Conservation (phyloP, 805 yeast genomes). For the Nakazawaea holstii region DNA sequence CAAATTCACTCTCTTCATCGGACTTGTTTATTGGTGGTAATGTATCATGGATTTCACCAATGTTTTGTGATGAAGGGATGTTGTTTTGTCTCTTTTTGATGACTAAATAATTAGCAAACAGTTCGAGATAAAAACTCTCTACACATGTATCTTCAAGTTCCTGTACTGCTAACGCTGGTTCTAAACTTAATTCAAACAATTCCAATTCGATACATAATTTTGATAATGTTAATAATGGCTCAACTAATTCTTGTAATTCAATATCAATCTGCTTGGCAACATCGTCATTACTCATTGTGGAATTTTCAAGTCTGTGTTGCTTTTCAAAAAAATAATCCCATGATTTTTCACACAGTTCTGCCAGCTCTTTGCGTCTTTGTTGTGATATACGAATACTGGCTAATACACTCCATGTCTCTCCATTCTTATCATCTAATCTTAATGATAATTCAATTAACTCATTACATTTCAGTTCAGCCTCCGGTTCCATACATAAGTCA, state of each 20-base stretch:
- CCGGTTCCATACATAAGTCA: conserved; percentile 88
- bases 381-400: conserved; percentile 91
- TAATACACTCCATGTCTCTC: conserved; percentile 77
- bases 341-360: conserved; percentile 55
- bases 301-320: conserved; percentile 42
- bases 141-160: conserved; percentile 81
- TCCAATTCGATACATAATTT: conserved; percentile 78
- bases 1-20: conserved; percentile 24
- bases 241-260: conserved; percentile 63
- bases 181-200: conserved; percentile 56
- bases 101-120: conserved; percentile 58
- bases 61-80: conserved; percentile 12
- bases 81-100: conserved; percentile 30
- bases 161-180: conserved; percentile 60
- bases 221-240: conserved; percentile 67
- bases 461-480: conserved; percentile 81
- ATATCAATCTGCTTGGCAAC: conserved; percentile 32
- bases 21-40: conserved; percentile 21
- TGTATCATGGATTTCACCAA: conserved; percentile 37
- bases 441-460: conserved; percentile 60
- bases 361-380: conserved; percentile 68
- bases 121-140: conserved; percentile 80
- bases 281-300: conserved; percentile 18
- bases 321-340: conserved; percentile 64
- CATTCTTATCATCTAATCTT: conserved; percentile 50